A percentile compares a stretch with the other conserved stretches of the same genome.
phyloP scores from a whole-genome alignment of 768 basidiomycete species.

The Pholiota conissans region DNA sequence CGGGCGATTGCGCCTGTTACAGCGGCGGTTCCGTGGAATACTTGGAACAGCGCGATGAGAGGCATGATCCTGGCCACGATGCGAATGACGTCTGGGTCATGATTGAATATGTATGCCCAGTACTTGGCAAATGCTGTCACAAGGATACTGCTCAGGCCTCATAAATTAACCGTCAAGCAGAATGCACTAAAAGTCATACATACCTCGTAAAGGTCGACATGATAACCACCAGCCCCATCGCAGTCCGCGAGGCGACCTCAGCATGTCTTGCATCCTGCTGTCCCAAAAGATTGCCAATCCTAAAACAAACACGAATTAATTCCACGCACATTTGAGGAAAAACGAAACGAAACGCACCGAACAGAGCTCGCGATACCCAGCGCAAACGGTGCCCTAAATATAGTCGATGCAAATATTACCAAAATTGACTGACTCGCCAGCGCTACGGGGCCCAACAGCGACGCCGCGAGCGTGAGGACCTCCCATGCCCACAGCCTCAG shows the following conservation, averaged over 20 bases:
- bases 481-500: slow-evolving; percentile 98
- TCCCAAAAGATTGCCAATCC: slow-evolving; percentile 86
- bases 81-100: slow-evolving; percentile 53
- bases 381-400: slow-evolving; percentile 80
- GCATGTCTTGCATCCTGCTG: slow-evolving; percentile 74
- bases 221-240: slow-evolving; percentile 62
- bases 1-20: slow-evolving; percentile 76
- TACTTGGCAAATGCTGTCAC: slow-evolving; percentile 58
- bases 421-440: slow-evolving; percentile 89
- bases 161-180: neutral
- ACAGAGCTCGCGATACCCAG: slow-evolving; percentile 81
- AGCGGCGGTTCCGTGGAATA: slow-evolving; percentile 73
- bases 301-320: slow-evolving; percentile 21
- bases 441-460: slow-evolving; percentile 65
- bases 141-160: slow-evolving; percentile 35
- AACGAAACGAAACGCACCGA: slow-evolving; percentile 42
- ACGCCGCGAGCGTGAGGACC: slow-evolving; percentile 57
- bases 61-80: slow-evolving; percentile 70
- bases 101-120: slow-evolving; percentile 74
- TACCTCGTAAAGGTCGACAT: slow-evolving; percentile 67
- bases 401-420: slow-evolving; percentile 67
- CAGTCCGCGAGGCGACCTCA: slow-evolving; percentile 55
- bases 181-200: slow-evolving; percentile 21
- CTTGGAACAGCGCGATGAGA: slow-evolving; percentile 73
- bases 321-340: neutral